Evolutionary conservation across 805 yeast genomes (phyloP), one percentile per base, ranked within the genome.

Genomic region (Pichia rugopelliculosa): DNA sequence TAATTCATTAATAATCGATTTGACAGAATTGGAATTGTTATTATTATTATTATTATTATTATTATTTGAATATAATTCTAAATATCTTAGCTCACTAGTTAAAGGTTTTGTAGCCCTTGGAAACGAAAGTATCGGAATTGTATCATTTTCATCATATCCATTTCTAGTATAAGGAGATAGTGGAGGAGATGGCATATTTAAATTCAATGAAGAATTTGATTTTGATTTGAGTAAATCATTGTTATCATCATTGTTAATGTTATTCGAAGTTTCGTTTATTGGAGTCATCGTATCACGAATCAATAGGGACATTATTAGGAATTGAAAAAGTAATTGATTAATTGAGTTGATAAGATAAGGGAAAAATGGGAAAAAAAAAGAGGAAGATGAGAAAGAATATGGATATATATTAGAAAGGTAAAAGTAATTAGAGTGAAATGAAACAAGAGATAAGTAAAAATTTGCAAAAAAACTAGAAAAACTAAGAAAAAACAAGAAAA

Each of bases 141-240:
- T 46, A 33, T 59, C 62, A 41, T 58, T 57, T 38, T 58, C 61
- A 39, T 58, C 63, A 24, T 56, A 55, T 12, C 39, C 41, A 17
- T 55, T 53, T 18, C 69, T 58, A 6, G 65, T 60, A 48, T 60
- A 62, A 26, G 71, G 71, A 3, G 70, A 66, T 33, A 66, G 49
- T 17, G 71, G 71, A 17, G 71, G 71, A 1, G 71, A 67, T 6
- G 71, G 71, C 51, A 66, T 66, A 17, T 64, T 62, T 7, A 46
- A 24, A 7, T 30, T 30, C 9, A 26, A 18, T 18, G 44, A 17
- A 20, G 37, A 20, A 23, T 11, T 23, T 27, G 39, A 39, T 44
- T 26, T 25, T 3, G 9, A 2, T 30, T 30, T 30, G 10, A 30
- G 18, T 15, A 11, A 30, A 11, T 30, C 34, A 30, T n/a, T 18